Evolutionary conservation across 352 stramenopile genomes (phyloP), one percentile per base, ranked within the genome.

Genomic region (Phytophthora palmivora): DNA sequence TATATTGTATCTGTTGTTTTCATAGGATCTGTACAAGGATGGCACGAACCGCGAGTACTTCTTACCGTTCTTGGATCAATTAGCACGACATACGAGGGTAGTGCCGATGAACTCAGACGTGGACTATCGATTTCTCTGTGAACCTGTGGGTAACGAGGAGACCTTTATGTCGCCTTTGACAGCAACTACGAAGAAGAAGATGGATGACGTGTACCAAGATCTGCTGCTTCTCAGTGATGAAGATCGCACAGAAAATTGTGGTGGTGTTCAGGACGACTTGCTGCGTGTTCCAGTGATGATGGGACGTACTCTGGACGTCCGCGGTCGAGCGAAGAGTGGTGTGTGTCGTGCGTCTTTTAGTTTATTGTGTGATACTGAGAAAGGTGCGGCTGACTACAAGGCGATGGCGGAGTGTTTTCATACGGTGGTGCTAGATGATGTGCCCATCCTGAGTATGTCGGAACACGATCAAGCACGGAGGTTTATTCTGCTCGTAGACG

Each of bases 401-500:
- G 90, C 93, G 3, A 78, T 99, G 41, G 85, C 86, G 7, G 78
- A 95, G 46, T 75, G 87, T 34, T 99, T 99, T 37, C 77, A 94
- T 59, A 91, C 92, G 0, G 67, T 99, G 8, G 84, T 98, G 54
- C 61, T 99, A 4, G 74, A 95, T 26, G 59, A 89, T 52, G 89
- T 99, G 62, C 95, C 96, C 4, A 49, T 70, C 11, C 63, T 98
- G 11, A 85, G 83, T 11, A 87, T 98, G 74, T 70, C 84, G 12
- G 70, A 93, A 36, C 94, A 98, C 56, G 91, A 99, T 68, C 78
- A 91, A 65, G 88, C 94, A n/a, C 78, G 97, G 26, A 87, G 97
- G 38, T 99, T 99, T 74, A 98, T 99, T 68, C 89, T 97, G 42
- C 78, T 99, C 1, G 82, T 99, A 42, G 97, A 99, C 68, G 95